phyloP scores from a whole-genome alignment of 1,284 basidiomycete genomes.

The Malassezia slooffiae region DNA sequence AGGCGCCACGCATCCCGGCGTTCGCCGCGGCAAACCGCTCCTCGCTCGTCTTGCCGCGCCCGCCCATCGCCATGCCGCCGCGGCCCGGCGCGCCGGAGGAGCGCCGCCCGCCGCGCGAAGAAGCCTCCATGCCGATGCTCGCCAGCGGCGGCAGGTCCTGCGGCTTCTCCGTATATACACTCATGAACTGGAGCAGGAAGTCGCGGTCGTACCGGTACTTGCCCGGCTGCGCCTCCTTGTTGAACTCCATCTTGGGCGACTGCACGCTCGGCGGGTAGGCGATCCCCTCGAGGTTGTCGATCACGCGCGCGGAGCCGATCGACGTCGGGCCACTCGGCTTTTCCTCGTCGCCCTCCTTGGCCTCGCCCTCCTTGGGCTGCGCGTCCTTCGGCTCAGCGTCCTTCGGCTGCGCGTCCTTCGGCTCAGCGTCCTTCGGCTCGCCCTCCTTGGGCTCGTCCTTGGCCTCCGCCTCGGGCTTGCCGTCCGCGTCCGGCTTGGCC shows the following conservation, averaged over 20 bases:
- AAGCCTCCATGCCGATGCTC: conserved; percentile 60
- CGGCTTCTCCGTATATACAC: conserved; percentile 85
- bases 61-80: conserved; percentile 28
- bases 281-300: conserved; percentile 69
- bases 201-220: conserved; percentile 97
- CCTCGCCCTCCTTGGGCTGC: neutral
- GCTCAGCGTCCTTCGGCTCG: conserved; percentile 20
- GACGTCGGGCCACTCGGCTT: too few species aligned
- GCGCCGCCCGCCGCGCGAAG: conserved; percentile 25
- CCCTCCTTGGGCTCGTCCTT: conserved; percentile 10
- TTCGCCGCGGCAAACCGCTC: conserved; percentile 41
- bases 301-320: conserved; percentile 51
- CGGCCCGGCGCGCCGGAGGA: conserved; percentile 29
- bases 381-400: conserved; percentile 1
- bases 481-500: conserved; percentile 14
- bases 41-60: conserved; percentile 42
- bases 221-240: conserved; percentile 65
- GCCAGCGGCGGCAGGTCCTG: conserved; percentile 77
- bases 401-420: conserved; percentile 9
- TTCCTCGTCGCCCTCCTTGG: conserved; percentile 1
- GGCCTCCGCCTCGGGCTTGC: conserved; percentile 8
- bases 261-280: conserved; percentile 72
- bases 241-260: conserved; percentile 75
- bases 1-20: conserved; percentile 30
- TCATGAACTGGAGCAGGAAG: conserved; percentile 95